A percentile compares a stretch with the other conserved stretches of the same genome.
Evolutionary conservation across 768 basidiomycete species (phyloP).

Genomic region (Saitozyma podzolica): DNA sequence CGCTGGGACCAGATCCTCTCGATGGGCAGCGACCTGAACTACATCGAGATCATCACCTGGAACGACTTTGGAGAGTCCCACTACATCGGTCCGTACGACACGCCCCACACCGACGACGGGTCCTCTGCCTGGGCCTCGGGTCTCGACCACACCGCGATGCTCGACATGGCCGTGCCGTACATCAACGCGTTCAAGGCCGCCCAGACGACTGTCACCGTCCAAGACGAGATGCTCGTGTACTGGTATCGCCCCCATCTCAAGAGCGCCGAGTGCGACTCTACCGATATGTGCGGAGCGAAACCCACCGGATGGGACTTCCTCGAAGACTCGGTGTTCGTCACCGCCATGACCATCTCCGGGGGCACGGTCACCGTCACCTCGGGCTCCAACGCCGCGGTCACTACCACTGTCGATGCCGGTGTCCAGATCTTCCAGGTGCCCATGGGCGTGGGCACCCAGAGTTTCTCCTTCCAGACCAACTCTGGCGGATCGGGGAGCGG

Average conservation of each 20-base stretch:
- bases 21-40: slow-evolving; percentile 35
- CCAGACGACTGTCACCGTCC: slow-evolving; percentile 26
- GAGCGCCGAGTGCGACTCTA: slow-evolving; percentile 43
- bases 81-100: slow-evolving; percentile 46
- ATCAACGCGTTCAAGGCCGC: slow-evolving; percentile 51
- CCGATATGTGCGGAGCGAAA: slow-evolving; percentile 45
- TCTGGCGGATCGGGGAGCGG: slow-evolving; percentile 17
- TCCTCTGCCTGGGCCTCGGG: slow-evolving; percentile 45
- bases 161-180: slow-evolving; percentile 50
- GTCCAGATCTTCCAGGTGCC: slow-evolving; percentile 41
- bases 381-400: slow-evolving; percentile 33
- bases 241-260: slow-evolving; percentile 51
- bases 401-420: slow-evolving; percentile 34
- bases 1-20: slow-evolving; percentile 48
- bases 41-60: slow-evolving; percentile 42
- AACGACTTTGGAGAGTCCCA: slow-evolving; percentile 51
- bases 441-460: slow-evolving; percentile 46
- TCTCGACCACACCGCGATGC: slow-evolving; percentile 47
- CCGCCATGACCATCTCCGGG: slow-evolving; percentile 39
- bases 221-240: slow-evolving; percentile 46
- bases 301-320: slow-evolving; percentile 49
- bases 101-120: slow-evolving; percentile 49
- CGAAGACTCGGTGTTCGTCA: slow-evolving; percentile 48
- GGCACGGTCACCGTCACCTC: slow-evolving; percentile 47
- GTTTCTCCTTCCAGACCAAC: slow-evolving; percentile 34